Evolutionary conservation across 106 monocot genomes (phyloP), one percentile per base, ranked within the genome.

Genomic region (Triglochin maritima): DNA sequence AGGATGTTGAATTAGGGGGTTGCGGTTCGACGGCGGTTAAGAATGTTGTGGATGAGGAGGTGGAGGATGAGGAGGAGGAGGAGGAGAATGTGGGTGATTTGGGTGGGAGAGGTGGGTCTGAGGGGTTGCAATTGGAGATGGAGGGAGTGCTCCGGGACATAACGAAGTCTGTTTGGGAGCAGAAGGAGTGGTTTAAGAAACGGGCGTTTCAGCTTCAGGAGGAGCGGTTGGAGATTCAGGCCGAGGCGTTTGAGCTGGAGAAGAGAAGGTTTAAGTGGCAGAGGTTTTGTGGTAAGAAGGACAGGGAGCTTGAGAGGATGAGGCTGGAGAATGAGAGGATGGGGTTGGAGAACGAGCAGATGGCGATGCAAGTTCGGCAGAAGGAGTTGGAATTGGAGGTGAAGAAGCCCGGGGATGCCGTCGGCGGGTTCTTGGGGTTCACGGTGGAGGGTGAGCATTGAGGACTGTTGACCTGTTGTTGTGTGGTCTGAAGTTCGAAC

Each of bases 271-370:
- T 78, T 44, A 83, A 89, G 66, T 89, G 89, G 89, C 72, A 70
- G 81, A 83, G 81, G 65, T 89, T 86, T 56, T 64, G 76, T 16
- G 77, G 81, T 52, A 81, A 86, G 83, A 85, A 89, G 74, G 86
- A 89, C 56, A 64, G 80, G 72, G 89, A 89, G 54, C 62, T 89
- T 59, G 89, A 86, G 79, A 75, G 72, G 65, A 53, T 70, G 77
- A 68, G 63, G 57, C 61, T 89, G 57, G 85, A 79, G 49, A 89
- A 89, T 15, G 74, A 83, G 69, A 73, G 83, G 62, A 61, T 69
- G 86, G 68, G 58, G 43, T 12, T 83, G 57, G 86, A 89, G 68
- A 89, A 81, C 60, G 78, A 86, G 66, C 55, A 68, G 69, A 77
- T 83, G 83, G 11, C 44, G 43, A 15, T 86, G 79, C 69, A 75